Evolutionary conservation across 2,329 filamentous ascomycete species (phyloP), one percentile per base, ranked within the genome.

Genomic region (Fusarium staphyleae): DNA sequence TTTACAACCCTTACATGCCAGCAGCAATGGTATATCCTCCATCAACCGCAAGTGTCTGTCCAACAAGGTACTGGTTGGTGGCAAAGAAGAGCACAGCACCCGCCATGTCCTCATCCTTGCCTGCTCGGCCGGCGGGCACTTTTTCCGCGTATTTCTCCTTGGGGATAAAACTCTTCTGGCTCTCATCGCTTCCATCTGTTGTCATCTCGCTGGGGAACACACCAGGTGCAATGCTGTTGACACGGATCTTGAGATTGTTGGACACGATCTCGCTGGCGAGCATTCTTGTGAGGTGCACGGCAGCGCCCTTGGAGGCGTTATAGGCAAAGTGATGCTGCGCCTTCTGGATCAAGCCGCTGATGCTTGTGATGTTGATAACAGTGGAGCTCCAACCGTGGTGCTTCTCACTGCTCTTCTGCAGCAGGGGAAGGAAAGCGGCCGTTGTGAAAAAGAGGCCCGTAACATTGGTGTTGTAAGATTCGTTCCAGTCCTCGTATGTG

Each of bases 121-220:
- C 89, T 40, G 90, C 89, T 12, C 89, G 76, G 0, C 79, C 80
- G 13, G 90, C 74, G 0, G 88, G 88, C 35, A 90, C 83, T 10
- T 85, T 84, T 0, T 75, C 74, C 34, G 78, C 79, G 63, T 87
- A 88, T 47, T 79, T 78, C 13, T 83, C 80, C 62, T 78, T 77
- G 29, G 80, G 80, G 26, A 85, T 78, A 49, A 83, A 75, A 63
- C 87, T 80, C 73, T 88, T 90, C 58, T 83, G 81, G 26, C 66
- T 67, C 14, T 75, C 73, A 14, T 78, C 74, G 22, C 77, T 80
- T 11, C 72, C 75, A 3, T 70, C 71, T 2, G 83, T 81, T 32
- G 86, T 87, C 88, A 90, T 90, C 81, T 90, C 88, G 66, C 86
- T 88, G 14, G 86, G 87, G 64, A 83, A 83, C 22, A 89, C 80